Conservation (phyloP, 176 grass and related monocot genomes). For the Dendrocalamus sinicus region DNA sequence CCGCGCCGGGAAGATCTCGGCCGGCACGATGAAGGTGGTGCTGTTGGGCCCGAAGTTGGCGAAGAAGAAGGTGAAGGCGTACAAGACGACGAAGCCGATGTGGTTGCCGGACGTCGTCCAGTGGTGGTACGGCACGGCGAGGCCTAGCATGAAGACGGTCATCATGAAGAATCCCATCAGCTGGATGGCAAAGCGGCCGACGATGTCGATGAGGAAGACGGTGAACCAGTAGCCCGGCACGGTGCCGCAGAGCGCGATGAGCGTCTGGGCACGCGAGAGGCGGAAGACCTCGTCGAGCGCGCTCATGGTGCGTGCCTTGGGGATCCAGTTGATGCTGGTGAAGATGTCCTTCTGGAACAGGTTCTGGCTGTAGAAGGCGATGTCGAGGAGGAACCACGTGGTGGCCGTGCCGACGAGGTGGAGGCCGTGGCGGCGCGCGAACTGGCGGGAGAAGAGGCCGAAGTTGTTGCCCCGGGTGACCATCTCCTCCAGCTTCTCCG, state of each 20-base stretch:
- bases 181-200: slow-evolving; percentile 68
- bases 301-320: slow-evolving; percentile 55
- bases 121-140: slow-evolving; percentile 70
- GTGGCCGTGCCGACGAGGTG: slow-evolving; percentile 66
- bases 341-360: slow-evolving; percentile 91
- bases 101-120: slow-evolving; percentile 40
- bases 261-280: slow-evolving; percentile 56
- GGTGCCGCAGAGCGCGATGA: slow-evolving; percentile 74
- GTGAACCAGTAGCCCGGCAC: slow-evolving; percentile 86
- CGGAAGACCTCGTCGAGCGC: slow-evolving; percentile 66
- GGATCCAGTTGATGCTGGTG: slow-evolving; percentile 61
- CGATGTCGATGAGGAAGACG: slow-evolving; percentile 64
- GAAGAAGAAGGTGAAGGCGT: too few relatives aligned
- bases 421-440: slow-evolving; percentile 52
- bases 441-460: slow-evolving; percentile 57
- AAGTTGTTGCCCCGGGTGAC: background rate
- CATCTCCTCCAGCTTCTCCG: slow-evolving; percentile 22
- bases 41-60: slow-evolving; percentile 2
- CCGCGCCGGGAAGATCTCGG: too few relatives aligned
- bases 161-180: slow-evolving; percentile 66
- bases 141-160: slow-evolving; percentile 70
- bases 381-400: slow-evolving; percentile 84
- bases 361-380: slow-evolving; percentile 92
- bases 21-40: slow-evolving; percentile 38
- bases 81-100: too few relatives aligned